These are phyloP conservation scores for Thelephora aurantiotincta DNA, from an alignment of 768 basidiomycete species.

Conservation along the genomic window DNA sequence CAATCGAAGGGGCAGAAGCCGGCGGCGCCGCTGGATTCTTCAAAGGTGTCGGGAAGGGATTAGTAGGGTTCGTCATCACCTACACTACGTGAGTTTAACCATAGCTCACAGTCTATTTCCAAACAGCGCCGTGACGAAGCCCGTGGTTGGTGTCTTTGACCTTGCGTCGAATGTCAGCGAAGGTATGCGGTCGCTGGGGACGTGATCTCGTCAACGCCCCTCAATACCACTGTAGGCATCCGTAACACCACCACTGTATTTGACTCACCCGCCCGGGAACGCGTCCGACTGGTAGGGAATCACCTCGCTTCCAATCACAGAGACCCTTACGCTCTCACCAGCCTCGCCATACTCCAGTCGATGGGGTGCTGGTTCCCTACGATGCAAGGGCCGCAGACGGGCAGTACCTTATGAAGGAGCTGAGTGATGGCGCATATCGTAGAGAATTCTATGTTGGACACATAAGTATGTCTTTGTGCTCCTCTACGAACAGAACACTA, in stretches of 20 bases:
- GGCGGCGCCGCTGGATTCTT: constrained; percentile 95
- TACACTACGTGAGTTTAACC: neutral
- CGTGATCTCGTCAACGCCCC: constrained; percentile 1
- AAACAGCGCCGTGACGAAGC: constrained; percentile 81
- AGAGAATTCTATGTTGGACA: constrained; percentile 85
- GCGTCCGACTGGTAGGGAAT: constrained; percentile 56
- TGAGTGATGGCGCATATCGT: constrained; percentile 80
- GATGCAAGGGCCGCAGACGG: constrained; percentile 83
- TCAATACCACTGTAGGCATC: constrained; percentile 44
- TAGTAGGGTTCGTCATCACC: constrained; percentile 59
- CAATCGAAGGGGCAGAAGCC: constrained; percentile 90
- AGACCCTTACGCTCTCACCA: constrained; percentile 15
- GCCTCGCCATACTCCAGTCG: constrained; percentile 78
- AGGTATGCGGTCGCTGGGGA: constrained; percentile 28
- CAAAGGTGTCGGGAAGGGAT: constrained; percentile 93
- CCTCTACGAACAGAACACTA: constrained; percentile 4
- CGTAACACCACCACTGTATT: constrained; percentile 98
- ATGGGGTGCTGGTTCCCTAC: constrained; percentile 81
- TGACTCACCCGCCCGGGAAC: constrained; percentile 80
- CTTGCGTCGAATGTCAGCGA: constrained; percentile 90
- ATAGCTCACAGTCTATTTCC: constrained; percentile 1
- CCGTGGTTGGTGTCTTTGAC: constrained; percentile 93
- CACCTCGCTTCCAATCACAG: neutral
- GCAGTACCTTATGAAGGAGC: constrained; percentile 93
- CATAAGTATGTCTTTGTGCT: constrained; percentile 41